Conservation (phyloP, 257 asterid species). For the Nicotiana tabacum region DNA sequence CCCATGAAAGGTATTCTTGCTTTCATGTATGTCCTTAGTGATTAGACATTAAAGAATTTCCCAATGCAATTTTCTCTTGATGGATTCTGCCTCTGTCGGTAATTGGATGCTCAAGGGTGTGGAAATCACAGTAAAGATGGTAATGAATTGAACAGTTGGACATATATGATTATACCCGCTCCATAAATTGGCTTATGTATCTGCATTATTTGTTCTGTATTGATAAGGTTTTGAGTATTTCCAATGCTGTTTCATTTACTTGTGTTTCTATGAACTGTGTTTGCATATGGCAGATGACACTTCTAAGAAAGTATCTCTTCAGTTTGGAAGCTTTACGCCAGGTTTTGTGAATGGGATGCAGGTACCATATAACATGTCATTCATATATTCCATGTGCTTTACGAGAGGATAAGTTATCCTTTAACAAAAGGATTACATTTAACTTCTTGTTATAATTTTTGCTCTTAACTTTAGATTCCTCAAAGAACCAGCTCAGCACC, state of each 20-base stretch:
- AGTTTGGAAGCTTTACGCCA: constrained; percentile 17
- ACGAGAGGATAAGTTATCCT: constrained; percentile 1
- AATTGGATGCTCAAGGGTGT: not conserved
- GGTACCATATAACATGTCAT: constrained; percentile 9
- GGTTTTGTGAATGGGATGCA: constrained; percentile 20
- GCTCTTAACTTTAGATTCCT: constrained; percentile 8
- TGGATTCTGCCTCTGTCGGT: not conserved
- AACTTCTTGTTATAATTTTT: not conserved
- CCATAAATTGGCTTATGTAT: not conserved
- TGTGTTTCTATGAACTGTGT: not conserved
- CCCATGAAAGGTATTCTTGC: constrained; percentile 19
- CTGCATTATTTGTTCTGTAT: not conserved
- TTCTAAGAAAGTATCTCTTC: constrained; percentile 17
- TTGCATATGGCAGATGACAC: constrained; percentile 14
- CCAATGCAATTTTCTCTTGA: constrained; percentile 3
- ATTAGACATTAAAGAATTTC: not conserved
- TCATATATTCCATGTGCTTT: not conserved
- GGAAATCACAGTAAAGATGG: not conserved
- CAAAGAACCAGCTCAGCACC: constrained; percentile 19
- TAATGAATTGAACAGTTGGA: not conserved
- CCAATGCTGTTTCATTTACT: not conserved
- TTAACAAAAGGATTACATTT: not conserved
- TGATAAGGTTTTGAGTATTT: not conserved
- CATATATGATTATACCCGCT: not conserved
- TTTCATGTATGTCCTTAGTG: not conserved